Base-by-base conservation (phyloP, 1,284 basidiomycete species). In the Schizophyllum amplum region DNA sequence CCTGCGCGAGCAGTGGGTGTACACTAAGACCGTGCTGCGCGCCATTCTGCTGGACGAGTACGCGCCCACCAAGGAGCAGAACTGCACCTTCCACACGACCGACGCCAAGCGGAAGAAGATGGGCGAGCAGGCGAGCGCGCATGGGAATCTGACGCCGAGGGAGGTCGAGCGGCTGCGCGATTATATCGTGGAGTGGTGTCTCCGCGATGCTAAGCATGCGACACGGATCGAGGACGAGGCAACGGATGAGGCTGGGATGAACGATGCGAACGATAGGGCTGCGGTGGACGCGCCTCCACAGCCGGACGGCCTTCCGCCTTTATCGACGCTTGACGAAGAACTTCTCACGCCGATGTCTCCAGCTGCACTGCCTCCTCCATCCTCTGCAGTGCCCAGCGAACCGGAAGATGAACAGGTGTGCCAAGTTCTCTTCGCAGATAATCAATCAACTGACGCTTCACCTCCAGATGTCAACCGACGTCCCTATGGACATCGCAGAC, bases 1-100 rank as follows among this genome's bases (percentile, higher is more conserved):
- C 5, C 72, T 86, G n/a, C 72, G 72, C 9, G 70, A 78, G 51
- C 86, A 90, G 63, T 79, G 89, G 56, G 74, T 72, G 20, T 86
- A 87, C 63, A 75, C 79, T 24, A 86, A 83, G 59, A 82, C 82
- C 1, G 73, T 89, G 17, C 69, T 90, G 51, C 68, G 65, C 23
- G 81, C 81, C 1, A 77, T 88, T 49, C 67, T 90, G 25, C 75
- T 75, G 42, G 76, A 79, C 27, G 62, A 67, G 24, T 90, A 86
- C 65, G 63, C 59, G 2, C 87, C 87, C 4, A 77, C 79, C 1
- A 67, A 61, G 55, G 61, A 64, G 20, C 73, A 72, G 21, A 81
- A 87, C 58, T 69, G 71, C 1, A 66, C 65, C 1, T 90, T 84
- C 63, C 77, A 89, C 64, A 75, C 70, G 26, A 85, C 86, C 15